Evolutionary conservation across 768 basidiomycete species (phyloP), one percentile per base, ranked within the genome.

Genomic region (Nidularia sp.): DNA sequence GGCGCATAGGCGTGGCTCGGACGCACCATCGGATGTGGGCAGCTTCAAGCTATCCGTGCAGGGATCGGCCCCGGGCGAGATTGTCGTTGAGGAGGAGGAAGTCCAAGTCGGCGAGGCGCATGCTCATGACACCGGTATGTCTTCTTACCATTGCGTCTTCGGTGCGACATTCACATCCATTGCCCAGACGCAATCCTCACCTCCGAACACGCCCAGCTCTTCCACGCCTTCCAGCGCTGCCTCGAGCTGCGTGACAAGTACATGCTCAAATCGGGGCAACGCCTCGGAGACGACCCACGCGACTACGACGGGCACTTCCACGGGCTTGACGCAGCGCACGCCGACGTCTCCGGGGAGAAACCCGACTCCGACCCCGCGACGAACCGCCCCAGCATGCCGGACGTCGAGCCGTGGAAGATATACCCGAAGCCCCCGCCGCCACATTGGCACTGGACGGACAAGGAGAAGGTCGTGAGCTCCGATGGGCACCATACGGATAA

Each of bases 191-290:
- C 66, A 10, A 55, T 68, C 34, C 60, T 76, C 42, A 72, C 63
- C 10, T 66, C 71, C 2, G 85, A 86, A 60, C 73, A 80, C 49
- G 66, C 72, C 8, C 68, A 74, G 6, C 74, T 93, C 10, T 84
- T 89, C 54, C 77, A 84, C 54, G 78, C 86, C 1, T 83, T 98
- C 63, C 83, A 88, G 53, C 83, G 77, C 62, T 98, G 96, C 63
- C 83, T 98, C 45, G 84, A 90, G 50, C 75, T 98, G 15, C 88
- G 97, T 29, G 96, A 98, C 73, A 98, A 98, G 70, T 99, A 98
- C 73, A 94, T 97, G 73, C 57, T 74, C 5, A 81, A 81, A 53
- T 98, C 95, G 1, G 79, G 86, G 3, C 97, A 99, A 66, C 79
- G 93, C 50, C 81, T 98, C 2, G 97, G 96, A 2, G 97, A 98